Base-by-base conservation (phyloP, 345 rosid species). In the Camelina hispida region DNA sequence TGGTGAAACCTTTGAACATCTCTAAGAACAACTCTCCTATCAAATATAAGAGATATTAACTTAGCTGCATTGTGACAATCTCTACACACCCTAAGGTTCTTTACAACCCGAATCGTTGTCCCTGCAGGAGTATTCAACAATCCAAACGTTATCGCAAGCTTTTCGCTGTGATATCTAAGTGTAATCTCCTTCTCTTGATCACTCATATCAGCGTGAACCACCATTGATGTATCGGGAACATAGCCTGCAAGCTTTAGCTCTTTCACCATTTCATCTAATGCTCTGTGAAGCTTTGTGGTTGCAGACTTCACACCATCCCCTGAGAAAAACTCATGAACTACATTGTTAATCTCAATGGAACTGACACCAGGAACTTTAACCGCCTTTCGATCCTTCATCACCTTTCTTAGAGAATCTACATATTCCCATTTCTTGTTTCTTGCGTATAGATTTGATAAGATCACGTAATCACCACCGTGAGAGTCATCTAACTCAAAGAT, bases 1-100 rank as follows among this genome's bases (percentile, higher is more conserved):
- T 87, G 96, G 83, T 93, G 98, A 83, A 91, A 93, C 78, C 96
- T 77, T 78, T 93, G 96, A 51, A 88, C 91, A 83, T 91, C 98
- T 76, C 98, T 87, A 47, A 89, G 94, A 54, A 93, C 77, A 52
- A 93, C 85, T 77, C 79, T 83, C 80, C 98, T 87, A 52, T 81
- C 35, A 64, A 89, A 87, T 66, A 88, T 72, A 15, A 78, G 69
- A 5, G 98, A 93, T 63, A 93, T 81, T 43, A 85, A 75, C 78
- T 89, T 93, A 16, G 94, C 89, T 12, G 91, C 96, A 72, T 85
- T 78, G 84, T 91, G 98, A 55, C 97, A 91, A 85, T 91, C 98
- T 79, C 82, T 81, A 77, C 98, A 93, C 3, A 91, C 90, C 16
- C 97, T 83, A 42, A 91, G 87, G 74, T 93, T 93, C 86, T 93